Conservation (phyloP, 169 alveolate genomes). For the Eimeria sp. region DNA sequence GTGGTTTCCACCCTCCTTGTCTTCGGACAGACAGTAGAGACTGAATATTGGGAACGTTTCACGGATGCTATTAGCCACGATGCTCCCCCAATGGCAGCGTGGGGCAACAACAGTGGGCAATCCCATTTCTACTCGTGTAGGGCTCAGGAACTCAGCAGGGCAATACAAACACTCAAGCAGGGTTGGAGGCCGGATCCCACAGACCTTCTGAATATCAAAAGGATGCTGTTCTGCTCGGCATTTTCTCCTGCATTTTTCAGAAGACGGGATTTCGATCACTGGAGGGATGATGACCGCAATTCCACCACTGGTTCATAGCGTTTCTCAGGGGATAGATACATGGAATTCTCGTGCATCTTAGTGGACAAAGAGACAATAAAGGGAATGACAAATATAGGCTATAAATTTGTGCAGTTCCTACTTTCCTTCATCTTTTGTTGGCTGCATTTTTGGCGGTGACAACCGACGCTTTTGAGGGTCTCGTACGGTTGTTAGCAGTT, state of each 20-base stretch:
- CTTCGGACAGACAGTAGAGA: neutral
- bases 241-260: neutral
- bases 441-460: neutral
- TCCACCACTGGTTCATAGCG: neutral
- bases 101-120: neutral
- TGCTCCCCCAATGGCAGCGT: neutral
- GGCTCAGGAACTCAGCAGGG: neutral
- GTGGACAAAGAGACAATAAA: neutral
- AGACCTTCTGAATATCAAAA: neutral
- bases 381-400: neutral
- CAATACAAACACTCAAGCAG: neutral
- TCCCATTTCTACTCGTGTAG: neutral
- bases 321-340: neutral
- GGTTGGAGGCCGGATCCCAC: neutral
- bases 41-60: neutral
- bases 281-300: neutral
- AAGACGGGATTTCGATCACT: neutral
- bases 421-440: neutral
- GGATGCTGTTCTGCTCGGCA: constrained; percentile 6
- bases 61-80: neutral
- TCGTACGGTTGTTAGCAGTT: too few species aligned
- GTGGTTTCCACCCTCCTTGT: neutral
- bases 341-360: neutral
- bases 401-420: neutral
- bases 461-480: too few species aligned